Percentiles rank a stretch among this genome's conserved stretches.
These are phyloP conservation scores for Blastocystis sp. DNA, from an alignment of 352 stramenopile species.

Conservation along the genomic window DNA sequence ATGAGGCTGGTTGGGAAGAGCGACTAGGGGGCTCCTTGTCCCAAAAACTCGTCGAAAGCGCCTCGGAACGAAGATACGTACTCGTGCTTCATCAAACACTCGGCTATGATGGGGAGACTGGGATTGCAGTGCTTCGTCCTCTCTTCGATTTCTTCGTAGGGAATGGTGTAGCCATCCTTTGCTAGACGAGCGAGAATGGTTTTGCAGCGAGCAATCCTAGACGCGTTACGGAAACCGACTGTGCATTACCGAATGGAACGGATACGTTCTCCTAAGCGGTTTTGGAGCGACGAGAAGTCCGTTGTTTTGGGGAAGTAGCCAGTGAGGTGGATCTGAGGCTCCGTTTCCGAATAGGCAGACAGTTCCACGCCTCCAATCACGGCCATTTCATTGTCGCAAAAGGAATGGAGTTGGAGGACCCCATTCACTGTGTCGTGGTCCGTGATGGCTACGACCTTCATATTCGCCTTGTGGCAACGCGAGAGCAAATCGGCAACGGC, in stretches of 20 bases:
- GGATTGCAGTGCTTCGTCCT: constrained; percentile 40
- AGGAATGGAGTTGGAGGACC: not conserved
- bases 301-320: constrained; percentile 43
- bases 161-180: constrained; percentile 29
- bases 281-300: not conserved
- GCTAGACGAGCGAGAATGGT: constrained; percentile 20
- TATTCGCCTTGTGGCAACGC: not conserved
- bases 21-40: constrained; percentile 10
- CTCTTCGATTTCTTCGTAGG: constrained; percentile 46
- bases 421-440: constrained; percentile 64
- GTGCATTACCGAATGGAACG: not conserved
- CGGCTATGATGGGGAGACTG: constrained; percentile 56
- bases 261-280: not conserved
- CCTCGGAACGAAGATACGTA: not conserved
- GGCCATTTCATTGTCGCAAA: constrained; percentile 8
- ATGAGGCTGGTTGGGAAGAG: not conserved
- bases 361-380: constrained; percentile 58
- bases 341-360: constrained; percentile 36
- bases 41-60: constrained; percentile 14
- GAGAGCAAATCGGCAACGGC: constrained; percentile 4
- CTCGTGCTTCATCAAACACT: constrained; percentile 37
- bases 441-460: constrained; percentile 40
- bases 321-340: constrained; percentile 36
- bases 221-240: not conserved
- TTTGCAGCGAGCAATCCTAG: constrained; percentile 53